Evolutionary conservation across 2,329 filamentous ascomycete genomes (phyloP).

Genomic region (Drechslerella stenobrocha): DNA sequence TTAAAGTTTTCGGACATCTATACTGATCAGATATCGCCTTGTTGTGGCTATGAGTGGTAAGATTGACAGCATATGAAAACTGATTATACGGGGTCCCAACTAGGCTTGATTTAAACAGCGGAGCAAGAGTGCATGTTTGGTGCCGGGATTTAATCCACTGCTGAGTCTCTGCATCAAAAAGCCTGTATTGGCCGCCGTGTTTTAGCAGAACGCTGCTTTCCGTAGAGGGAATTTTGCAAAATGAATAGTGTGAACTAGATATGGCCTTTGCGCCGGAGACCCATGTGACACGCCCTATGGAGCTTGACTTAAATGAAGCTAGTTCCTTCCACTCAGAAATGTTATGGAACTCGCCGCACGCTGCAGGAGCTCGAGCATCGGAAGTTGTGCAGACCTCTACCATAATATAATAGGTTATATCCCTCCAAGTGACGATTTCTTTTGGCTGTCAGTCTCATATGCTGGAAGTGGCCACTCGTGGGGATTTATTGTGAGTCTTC

Average conservation of each 20-base stretch:
- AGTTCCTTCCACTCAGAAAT: conserved; percentile 9
- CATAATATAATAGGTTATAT: conserved; percentile 49
- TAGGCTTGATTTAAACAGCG: conserved; percentile 7
- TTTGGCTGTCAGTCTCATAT: neutral
- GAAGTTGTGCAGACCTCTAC: conserved; percentile 17
- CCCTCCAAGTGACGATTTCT: conserved; percentile 46
- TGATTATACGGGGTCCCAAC: conserved; percentile 50
- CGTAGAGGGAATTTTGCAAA: neutral
- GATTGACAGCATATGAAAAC: conserved; percentile 52
- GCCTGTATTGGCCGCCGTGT: conserved; percentile 8
- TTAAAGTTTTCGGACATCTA: conserved; percentile 59
- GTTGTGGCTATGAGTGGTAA: conserved; percentile 58
- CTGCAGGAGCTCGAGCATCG: neutral
- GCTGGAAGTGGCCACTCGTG: conserved; percentile 64
- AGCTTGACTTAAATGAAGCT: neutral
- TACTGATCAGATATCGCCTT: conserved; percentile 60
- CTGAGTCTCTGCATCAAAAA: neutral
- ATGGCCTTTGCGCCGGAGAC: conserved; percentile 20
- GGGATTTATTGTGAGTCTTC: conserved; percentile 57
- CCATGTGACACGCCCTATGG: neutral
- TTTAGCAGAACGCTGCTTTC: conserved; percentile 12
- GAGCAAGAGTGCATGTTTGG: neutral
- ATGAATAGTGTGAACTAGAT: conserved; percentile 3
- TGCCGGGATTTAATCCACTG: conserved; percentile 15
- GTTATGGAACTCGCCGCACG: neutral